Base-by-base conservation (phyloP, 1,284 basidiomycete genomes). In the Rhodotorula sp. region DNA sequence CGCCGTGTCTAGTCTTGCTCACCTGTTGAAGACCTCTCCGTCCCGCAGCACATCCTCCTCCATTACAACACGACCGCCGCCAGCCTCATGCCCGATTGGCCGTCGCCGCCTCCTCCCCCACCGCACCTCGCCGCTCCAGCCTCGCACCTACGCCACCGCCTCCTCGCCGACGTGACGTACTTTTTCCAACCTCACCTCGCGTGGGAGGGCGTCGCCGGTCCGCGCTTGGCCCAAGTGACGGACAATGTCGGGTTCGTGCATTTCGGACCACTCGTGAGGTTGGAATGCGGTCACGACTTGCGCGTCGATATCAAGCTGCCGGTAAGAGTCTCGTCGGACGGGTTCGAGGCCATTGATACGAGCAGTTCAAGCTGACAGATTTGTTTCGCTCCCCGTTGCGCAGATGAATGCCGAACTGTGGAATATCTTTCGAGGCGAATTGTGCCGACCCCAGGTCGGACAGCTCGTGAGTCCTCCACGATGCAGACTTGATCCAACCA, bases 151-250 rank as follows among this genome's bases (percentile, higher is more conserved):
- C 58, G 68, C 12, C 63, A 60, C 3, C 19, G 12, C 6, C 21
- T 56, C 26, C 68, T 80, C 12, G 79, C 79, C 18, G 77, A 73
- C 47, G 76, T 79, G 50, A 81, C 81, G 14, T 76, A 80, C 45
- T 81, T 81, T 69, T 74, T 81, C 59, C 81, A 81, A 68, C 81
- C 81, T 7, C 81, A 82, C 52, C 58, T 82, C 23, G 81, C 81
- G 0, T 82, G 66, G 81, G 68, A 79, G 45, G 79, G 77, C 77
- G 73, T 81, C 49, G 78, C 80, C 26, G 45, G 70, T n/a, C 79
- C 80, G 1, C 78, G 81, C 1, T 61, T 82, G 15, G 63, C 78
- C 43, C 57, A 76, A 19, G 58, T 81, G 15, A 31, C 54, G 1
- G 49, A 68, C 15, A 61, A 69, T 3, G 80, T 79, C 0, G 81